Evolutionary conservation across 345 rosid species (phyloP), one percentile per base, ranked within the genome.

Genomic region (Boechera retrofracta): DNA sequence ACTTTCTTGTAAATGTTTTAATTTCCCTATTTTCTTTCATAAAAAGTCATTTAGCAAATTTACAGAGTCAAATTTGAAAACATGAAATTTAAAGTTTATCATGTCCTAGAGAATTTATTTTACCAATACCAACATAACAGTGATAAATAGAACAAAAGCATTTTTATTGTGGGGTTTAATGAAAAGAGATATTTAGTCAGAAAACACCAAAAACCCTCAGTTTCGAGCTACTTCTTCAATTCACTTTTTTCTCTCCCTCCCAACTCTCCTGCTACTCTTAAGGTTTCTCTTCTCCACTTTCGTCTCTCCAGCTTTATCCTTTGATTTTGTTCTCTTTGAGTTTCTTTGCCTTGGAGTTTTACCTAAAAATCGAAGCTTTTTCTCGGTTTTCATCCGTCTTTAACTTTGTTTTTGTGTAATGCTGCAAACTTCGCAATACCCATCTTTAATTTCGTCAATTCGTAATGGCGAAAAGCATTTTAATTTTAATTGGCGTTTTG

Each of bases 201-300:
- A 66, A 66, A 78, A 66, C 73, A 72, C 62, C 77, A 71, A 78
- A 21, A 78, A 72, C 73, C 81, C 77, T 78, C 69, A 63, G 35
- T 78, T 49, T 54, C 21, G 35, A 24, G 56, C 36, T 62, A 41
- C 18, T 62, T 24, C 1, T 61, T 59, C 75, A 59, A 13, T 55
- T 77, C 76, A 55, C 62, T 24, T 33, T 28, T 51, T 6, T 2
- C 8, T 6, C 68, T 76, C 28, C 31, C 10, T 47, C 29, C 4
- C 58, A 74, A 1, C 26, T 74, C 59, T 71, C 75, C 71, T 64
- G 51, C 74, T 58, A 52, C 59, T 39, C 60, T 57, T 75, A 60
- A 44, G 76, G 77, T 79, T 56, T 52, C 47, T 73, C 67, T 72
- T 35, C 31, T 8, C 18, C 39, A 10, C 49, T 48, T 61, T 33